These are phyloP conservation scores for Lumnitzera littorea DNA, from an alignment of 345 rosid species.

Conservation along the genomic window DNA sequence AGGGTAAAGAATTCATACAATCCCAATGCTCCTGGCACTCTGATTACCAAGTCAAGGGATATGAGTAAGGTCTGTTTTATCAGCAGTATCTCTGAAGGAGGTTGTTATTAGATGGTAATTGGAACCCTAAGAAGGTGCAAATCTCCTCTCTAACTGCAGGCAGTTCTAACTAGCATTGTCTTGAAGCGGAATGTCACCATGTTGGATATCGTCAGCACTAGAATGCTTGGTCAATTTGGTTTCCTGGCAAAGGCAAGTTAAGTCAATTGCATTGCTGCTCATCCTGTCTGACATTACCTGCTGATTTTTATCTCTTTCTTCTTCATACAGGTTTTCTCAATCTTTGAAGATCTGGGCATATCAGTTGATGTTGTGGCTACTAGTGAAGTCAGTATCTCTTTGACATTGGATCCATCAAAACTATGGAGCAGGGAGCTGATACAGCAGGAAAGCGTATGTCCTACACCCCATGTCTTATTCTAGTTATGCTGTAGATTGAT, in stretches of 20 bases:
- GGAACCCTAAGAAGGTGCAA: background rate
- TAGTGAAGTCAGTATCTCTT: slow-evolving; percentile 96
- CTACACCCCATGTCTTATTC: background rate
- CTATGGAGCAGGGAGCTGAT: slow-evolving; percentile 97
- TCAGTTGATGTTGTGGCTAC: slow-evolving; percentile 98
- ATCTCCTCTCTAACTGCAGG: slow-evolving; percentile 32
- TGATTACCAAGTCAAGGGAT: slow-evolving; percentile 76
- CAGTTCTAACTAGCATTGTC: slow-evolving; percentile 93
- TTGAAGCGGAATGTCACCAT: slow-evolving; percentile 93
- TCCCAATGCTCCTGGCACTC: slow-evolving; percentile 94
- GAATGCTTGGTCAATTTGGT: slow-evolving; percentile 98
- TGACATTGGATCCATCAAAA: slow-evolving; percentile 94
- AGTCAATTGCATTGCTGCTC: slow-evolving; percentile 4
- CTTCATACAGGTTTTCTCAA: slow-evolving; percentile 70
- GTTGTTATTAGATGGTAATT: background rate
- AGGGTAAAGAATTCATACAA: slow-evolving; percentile 97
- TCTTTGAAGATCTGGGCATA: slow-evolving; percentile 88
- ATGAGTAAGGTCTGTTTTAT: slow-evolving; percentile 70
- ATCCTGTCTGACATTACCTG: background rate
- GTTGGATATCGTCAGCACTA: slow-evolving; percentile 95
- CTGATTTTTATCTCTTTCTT: background rate
- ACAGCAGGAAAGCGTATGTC: slow-evolving; percentile 80
- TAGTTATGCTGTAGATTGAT: background rate
- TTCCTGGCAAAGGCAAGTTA: slow-evolving; percentile 82
- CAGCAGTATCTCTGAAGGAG: slow-evolving; percentile 1